Evolutionary conservation across 2,329 filamentous ascomycete species (phyloP).

Genomic region (Arthroderma sp.): DNA sequence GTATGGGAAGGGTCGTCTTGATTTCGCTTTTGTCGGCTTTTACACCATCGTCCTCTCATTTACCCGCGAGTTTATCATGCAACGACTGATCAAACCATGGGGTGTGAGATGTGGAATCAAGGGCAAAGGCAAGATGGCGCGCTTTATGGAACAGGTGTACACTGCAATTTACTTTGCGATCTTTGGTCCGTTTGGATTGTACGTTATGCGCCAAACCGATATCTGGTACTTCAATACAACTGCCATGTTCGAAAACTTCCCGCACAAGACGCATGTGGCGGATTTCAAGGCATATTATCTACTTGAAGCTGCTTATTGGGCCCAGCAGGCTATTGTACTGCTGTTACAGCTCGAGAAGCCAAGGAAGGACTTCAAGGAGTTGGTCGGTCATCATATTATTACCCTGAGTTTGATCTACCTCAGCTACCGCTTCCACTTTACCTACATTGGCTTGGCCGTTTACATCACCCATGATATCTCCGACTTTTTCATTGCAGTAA

Average conservation of each 20-base stretch:
- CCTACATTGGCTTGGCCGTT: slow-evolving; percentile 82
- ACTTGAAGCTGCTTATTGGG: slow-evolving; percentile 89
- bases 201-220: slow-evolving; percentile 80
- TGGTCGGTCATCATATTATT: slow-evolving; percentile 83
- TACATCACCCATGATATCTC: slow-evolving; percentile 92
- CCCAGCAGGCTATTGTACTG: slow-evolving; percentile 82
- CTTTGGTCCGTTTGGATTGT: slow-evolving; percentile 72
- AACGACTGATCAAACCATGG: slow-evolving; percentile 67
- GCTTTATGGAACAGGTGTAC: slow-evolving; percentile 95
- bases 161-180: slow-evolving; percentile 80
- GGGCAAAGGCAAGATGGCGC: slow-evolving; percentile 63
- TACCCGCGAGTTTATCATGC: slow-evolving; percentile 92
- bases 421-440: slow-evolving; percentile 94
- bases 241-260: slow-evolving; percentile 81
- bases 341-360: slow-evolving; percentile 82
- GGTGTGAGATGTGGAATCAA: slow-evolving; percentile 57
- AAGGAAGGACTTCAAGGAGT: slow-evolving; percentile 86
- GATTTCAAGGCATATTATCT: slow-evolving; percentile 92
- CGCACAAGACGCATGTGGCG: slow-evolving; percentile 66
- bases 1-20: slow-evolving; percentile 80
- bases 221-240: slow-evolving; percentile 92
- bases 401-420: slow-evolving; percentile 69
- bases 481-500: slow-evolving; percentile 87
- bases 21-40: slow-evolving; percentile 77
- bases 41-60: slow-evolving; percentile 85